Conservation (phyloP, 164 flowering plant genomes). For the Magnolia officinalis region DNA sequence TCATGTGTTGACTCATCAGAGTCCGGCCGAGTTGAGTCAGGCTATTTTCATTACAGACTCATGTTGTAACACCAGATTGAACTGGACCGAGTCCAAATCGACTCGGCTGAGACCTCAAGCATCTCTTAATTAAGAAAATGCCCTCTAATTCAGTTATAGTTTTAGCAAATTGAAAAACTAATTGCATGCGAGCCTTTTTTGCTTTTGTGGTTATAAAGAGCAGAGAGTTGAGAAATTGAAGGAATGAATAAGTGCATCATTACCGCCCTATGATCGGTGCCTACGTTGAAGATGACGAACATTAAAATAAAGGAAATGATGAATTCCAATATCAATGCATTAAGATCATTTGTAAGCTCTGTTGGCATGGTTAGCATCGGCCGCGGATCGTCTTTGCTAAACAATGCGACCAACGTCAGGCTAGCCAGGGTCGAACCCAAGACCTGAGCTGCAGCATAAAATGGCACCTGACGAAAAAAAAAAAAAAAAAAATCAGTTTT, state of each 20-base stretch:
- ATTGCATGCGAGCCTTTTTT: too few species aligned
- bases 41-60: too few species aligned
- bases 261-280: constrained; percentile 35
- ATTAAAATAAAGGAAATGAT: constrained; percentile 31
- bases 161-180: too few species aligned
- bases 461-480: constrained; percentile 27
- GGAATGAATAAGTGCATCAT: background rate
- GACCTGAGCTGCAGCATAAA: constrained; percentile 35
- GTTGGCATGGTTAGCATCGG: constrained; percentile 10
- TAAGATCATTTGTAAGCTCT: constrained; percentile 13
- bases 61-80: too few species aligned
- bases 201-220: too few species aligned
- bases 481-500: too few species aligned
- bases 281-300: constrained; percentile 30
- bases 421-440: constrained; percentile 36
- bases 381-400: constrained; percentile 7
- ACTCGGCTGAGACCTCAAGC: too few species aligned
- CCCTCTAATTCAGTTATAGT: too few species aligned
- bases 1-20: too few species aligned
- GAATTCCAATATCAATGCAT: constrained; percentile 33
- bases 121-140: too few species aligned
- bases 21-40: too few species aligned
- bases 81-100: too few species aligned
- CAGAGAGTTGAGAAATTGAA: background rate
- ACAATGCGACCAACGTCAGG: constrained; percentile 29